Evolutionary conservation across 306 rosid species (phyloP), one percentile per base, ranked within the genome.

Genomic region (Cucurbita pepo): DNA sequence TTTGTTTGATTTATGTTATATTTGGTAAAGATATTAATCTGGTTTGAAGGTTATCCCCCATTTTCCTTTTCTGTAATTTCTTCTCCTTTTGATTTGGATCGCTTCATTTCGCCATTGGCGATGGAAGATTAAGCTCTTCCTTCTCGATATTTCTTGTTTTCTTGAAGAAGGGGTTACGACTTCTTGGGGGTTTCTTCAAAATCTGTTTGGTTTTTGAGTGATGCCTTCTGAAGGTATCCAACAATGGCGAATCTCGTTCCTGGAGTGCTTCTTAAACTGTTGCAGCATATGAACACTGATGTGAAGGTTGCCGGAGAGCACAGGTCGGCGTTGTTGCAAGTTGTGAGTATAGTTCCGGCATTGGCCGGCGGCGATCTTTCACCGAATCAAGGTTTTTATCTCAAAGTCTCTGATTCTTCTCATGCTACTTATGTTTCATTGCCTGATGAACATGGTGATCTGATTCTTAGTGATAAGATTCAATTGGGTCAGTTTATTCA

Each of bases 221-320:
- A 90, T 87, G 93, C 93, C 76, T 79, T 61, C 82, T 88, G 89
- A 74, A 82, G 77, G 79, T 78, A n/a, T 77, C 73, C 77, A 72
- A 69, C 81, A 80, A 95, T 95, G 99, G 96, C 99, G 69, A 95
- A 85, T 87, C 97, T 95, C n/a, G 92, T 95, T 45, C 95, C 97
- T n/a, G 99, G 97, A 22, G 97, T 95, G 19, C 97, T 95, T 71
- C 88, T 91, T 34, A 91, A 89, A 78, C 89, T 95, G 10, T 79
- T 95, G 59, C 99, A 95, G 87, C 97, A 91, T 81, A 95, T 95
- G 99, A 89, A 89, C 83, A 95, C 99, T 0, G 93, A 89, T 65
- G 85, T 95, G 50, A 95, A 95, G 77, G 87, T 95, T 54, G 92
- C 84, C 14, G 99, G 99, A 11, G 99, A 95, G 78, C 92, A 95